Evolutionary conservation across 2,329 filamentous ascomycete genomes (phyloP), one percentile per base, ranked within the genome.

Genomic region (Pseudodiploospora longispora): DNA sequence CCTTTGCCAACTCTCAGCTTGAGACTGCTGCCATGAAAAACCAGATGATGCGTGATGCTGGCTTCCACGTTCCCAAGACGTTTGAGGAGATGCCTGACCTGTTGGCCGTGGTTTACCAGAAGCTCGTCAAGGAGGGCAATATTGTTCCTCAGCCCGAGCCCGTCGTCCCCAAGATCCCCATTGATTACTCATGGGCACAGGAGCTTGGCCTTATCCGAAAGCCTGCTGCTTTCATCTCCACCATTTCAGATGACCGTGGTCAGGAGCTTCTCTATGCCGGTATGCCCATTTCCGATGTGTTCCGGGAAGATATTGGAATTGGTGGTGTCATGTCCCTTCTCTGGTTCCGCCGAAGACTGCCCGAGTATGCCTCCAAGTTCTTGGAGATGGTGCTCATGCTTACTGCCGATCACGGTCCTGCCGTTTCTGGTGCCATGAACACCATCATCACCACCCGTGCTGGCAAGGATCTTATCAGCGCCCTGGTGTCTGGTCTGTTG

Each of bases 361-460:
- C 93, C 52, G 76, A 85, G 63, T 97, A 96, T 67, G 93, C 93
- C 62, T 94, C 88, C 79, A 95, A 95, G 75, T 98, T 98, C 80
- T 75, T 98, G 58, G 93, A 98, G 79, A 98, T 98, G 93, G 93
- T 98, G 55, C 91, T 98, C 68, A 98, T 98, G 93, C 82, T 98
- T 64, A 98, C 93, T 64, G 93, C 93, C 59, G 93, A 98, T 65
- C 93, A 98, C 82, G 93, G 93, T 71, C 93, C 93, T 43, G 93
- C 93, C 59, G 93, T 98, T 59, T 98, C 93, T 59, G 93, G 93
- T 80, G 93, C 93, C 69, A 98, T 98, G 93, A 98, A 98, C 84
- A 98, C 93, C 67, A 98, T 98, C 68, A 97, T 98, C 68, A 98
- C 93, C 52, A 98, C 93, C 48, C 87, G 93, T 86, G 93, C 93